Conservation (phyloP, 2,329 filamentous ascomycete species). For the Ceratocystis colombiana region DNA sequence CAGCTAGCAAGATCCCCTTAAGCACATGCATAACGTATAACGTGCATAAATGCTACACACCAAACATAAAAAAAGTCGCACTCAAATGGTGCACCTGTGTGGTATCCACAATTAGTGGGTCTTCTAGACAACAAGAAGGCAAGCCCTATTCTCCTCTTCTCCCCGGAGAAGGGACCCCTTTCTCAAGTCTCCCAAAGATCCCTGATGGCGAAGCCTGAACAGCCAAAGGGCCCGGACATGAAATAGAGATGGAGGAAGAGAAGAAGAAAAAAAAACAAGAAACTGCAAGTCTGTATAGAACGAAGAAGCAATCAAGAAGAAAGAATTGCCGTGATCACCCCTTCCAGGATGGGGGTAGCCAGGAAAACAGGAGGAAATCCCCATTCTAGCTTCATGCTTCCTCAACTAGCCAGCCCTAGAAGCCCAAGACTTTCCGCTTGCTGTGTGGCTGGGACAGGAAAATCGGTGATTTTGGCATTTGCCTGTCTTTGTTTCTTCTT, state of each 20-base stretch:
- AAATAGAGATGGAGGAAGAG: background rate
- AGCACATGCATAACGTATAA: background rate
- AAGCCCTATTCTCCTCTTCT: background rate
- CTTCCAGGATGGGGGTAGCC: background rate
- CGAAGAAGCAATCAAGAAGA: background rate
- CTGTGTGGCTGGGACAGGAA: background rate
- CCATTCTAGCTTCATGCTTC: background rate
- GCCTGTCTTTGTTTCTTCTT: background rate
- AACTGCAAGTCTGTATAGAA: too few species aligned
- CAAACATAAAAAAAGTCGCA: slow-evolving; percentile 3
- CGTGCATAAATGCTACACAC: slow-evolving; percentile 8
- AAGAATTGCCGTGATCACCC: too few species aligned
- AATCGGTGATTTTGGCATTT: background rate
- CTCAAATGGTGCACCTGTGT: background rate
- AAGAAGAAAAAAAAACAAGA: background rate
- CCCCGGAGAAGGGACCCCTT: background rate
- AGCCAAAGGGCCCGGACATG: background rate
- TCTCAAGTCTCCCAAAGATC: background rate
- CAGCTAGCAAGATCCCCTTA: background rate
- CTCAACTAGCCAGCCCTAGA: background rate
- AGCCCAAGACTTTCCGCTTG: background rate
- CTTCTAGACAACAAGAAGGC: background rate
- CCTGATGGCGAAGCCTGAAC: background rate
- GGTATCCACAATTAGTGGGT: background rate
- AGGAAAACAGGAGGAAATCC: background rate